A percentile compares a stretch with the other conserved stretches of the same genome.
Conservation (phyloP, 805 yeast species). For the Saccharomycopsis synnaedendra region DNA sequence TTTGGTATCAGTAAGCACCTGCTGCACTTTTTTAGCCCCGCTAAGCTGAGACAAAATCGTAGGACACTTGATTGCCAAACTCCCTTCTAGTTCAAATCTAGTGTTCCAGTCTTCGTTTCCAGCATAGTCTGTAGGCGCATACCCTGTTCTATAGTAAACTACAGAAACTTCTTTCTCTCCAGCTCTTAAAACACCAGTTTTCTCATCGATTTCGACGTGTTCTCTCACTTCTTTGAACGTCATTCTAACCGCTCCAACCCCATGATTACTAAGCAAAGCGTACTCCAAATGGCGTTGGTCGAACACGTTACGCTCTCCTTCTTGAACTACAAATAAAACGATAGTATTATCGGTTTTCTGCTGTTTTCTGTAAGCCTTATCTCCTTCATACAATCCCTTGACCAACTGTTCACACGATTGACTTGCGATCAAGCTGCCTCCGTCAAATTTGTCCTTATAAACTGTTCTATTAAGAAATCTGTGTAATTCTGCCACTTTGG, state of each 20-base stretch:
- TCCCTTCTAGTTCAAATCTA: slow-evolving; percentile 58
- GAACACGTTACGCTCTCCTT: slow-evolving; percentile 76
- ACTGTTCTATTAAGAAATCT: slow-evolving; percentile 41
- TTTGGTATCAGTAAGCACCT: slow-evolving; percentile 53
- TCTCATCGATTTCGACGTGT: slow-evolving; percentile 29
- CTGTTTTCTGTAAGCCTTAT: slow-evolving; percentile 36
- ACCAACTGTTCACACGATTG: slow-evolving; percentile 54
- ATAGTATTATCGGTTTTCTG: slow-evolving; percentile 29
- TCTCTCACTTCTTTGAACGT: slow-evolving; percentile 48
- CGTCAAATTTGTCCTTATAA: slow-evolving; percentile 36
- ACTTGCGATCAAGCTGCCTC: slow-evolving; percentile 50
- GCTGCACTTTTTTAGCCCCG: slow-evolving; percentile 93
- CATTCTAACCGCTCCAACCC: slow-evolving; percentile 52
- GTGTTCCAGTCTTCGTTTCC: slow-evolving; percentile 64
- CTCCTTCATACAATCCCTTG: slow-evolving; percentile 58
- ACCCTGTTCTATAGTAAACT: slow-evolving; percentile 85
- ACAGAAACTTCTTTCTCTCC: slow-evolving; percentile 67
- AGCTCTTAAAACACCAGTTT: slow-evolving; percentile 15
- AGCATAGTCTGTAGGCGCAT: slow-evolving; percentile 72
- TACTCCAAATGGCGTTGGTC: slow-evolving; percentile 86
- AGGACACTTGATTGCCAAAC: slow-evolving; percentile 85
- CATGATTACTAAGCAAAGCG: slow-evolving; percentile 42
- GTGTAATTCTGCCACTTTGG: slow-evolving; percentile 72
- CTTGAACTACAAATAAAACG: slow-evolving; percentile 72
- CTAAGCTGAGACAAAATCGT: slow-evolving; percentile 78